Evolutionary conservation across 345 rosid genomes (phyloP).

Genomic region (Ceriops decandra): DNA sequence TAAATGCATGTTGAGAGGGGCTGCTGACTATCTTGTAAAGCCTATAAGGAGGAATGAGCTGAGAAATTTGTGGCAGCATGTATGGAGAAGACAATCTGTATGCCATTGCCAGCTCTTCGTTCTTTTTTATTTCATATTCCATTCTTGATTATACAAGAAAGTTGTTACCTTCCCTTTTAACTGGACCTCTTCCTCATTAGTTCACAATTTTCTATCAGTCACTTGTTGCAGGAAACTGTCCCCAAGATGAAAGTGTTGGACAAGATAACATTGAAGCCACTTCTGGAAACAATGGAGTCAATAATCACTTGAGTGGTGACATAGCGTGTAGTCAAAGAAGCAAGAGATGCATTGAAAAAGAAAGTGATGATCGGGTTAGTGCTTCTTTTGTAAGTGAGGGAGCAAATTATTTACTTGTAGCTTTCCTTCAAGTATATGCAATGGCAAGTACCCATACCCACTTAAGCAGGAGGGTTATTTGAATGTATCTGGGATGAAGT

Average conservation of each 20-base stretch:
- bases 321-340: slow-evolving; percentile 36
- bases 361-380: slow-evolving; percentile 76
- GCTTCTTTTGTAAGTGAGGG: background rate
- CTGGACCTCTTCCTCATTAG: slow-evolving; percentile 21
- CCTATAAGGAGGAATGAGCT: slow-evolving; percentile 91
- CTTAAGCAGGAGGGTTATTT: too few relatives aligned
- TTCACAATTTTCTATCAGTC: slow-evolving; percentile 26
- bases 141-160: background rate
- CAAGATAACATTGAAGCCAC: slow-evolving; percentile 64
- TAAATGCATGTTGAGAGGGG: slow-evolving; percentile 91
- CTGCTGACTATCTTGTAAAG: slow-evolving; percentile 91
- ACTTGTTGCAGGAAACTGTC: slow-evolving; percentile 39
- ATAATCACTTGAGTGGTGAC: slow-evolving; percentile 47
- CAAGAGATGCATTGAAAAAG: slow-evolving; percentile 48
- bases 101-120: slow-evolving; percentile 22
- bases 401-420: slow-evolving; percentile 3
- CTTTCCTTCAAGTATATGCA: background rate
- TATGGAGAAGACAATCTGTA: slow-evolving; percentile 93
- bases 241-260: slow-evolving; percentile 62
- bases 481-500: too few relatives aligned
- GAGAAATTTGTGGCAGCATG: slow-evolving; percentile 95
- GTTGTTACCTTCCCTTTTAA: slow-evolving; percentile 14
- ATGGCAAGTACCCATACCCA: too few relatives aligned
- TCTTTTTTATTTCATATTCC: background rate
- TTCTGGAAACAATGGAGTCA: slow-evolving; percentile 62